These are phyloP conservation scores for Heliosperma pusillum DNA, from an alignment of 148 eudicot genomes.

Conservation along the genomic window DNA sequence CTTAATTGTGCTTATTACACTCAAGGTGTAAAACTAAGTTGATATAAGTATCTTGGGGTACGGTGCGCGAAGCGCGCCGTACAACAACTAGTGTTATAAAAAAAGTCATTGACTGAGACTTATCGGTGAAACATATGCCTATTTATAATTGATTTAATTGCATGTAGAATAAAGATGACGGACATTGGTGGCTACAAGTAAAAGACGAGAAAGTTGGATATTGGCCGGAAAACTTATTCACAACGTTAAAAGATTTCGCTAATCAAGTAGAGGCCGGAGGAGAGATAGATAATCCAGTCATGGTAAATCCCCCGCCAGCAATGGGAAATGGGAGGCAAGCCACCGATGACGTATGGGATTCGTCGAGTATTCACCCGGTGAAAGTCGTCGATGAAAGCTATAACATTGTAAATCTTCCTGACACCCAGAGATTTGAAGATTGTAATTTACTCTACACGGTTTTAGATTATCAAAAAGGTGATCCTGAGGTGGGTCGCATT, in stretches of 20 bases:
- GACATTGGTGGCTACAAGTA: conserved; percentile 24
- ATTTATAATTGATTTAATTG: no score
- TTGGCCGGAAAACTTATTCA: conserved; percentile 16
- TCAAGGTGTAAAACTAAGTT: no score
- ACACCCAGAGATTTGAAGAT: not conserved
- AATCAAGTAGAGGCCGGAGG: conserved; percentile 23
- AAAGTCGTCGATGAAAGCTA: not conserved
- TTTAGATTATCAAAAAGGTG: not conserved
- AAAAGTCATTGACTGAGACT: no score
- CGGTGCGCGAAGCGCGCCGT: no score
- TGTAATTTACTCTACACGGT: not conserved
- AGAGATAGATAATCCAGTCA: conserved; percentile 16
- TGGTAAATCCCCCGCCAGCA: not conserved
- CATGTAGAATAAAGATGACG: conserved; percentile 11
- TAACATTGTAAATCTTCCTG: not conserved
- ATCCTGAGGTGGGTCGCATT: not conserved
- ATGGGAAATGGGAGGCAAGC: not conserved
- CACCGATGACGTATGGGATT: not conserved
- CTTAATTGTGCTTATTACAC: no score
- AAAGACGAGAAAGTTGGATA: not conserved
- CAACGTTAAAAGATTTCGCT: not conserved
- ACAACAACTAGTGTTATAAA: no score
- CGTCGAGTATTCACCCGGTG: not conserved
- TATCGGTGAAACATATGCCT: no score
- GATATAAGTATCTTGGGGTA: no score